Percentiles rank a stretch among this genome's conserved stretches.
phyloP scores from a whole-genome alignment of 2,329 filamentous ascomycete species.

The Fusarium citri region DNA sequence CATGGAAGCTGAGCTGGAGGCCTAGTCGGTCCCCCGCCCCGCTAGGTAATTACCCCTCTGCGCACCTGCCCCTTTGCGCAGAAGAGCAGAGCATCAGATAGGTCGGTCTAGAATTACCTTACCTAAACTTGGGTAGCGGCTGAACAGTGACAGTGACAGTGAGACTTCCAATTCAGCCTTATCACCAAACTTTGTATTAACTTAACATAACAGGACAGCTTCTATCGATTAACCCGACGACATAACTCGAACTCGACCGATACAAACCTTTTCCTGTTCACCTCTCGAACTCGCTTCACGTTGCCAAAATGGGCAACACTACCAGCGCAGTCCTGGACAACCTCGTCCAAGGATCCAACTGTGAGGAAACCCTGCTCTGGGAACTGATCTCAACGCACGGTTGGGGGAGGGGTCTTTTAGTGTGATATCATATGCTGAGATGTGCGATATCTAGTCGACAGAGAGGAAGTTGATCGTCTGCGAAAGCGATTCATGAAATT shows the following conservation, averaged over 20 bases:
- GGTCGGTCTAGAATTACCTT: constrained; percentile 37
- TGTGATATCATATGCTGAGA: constrained; percentile 31
- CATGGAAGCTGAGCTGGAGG: constrained; percentile 1
- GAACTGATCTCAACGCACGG: constrained; percentile 11
- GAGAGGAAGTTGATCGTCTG: constrained; percentile 94
- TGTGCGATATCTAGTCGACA: constrained; percentile 75
- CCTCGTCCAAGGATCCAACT: constrained; percentile 97
- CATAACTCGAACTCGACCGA: background rate
- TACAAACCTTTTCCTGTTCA: background rate
- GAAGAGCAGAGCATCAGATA: constrained; percentile 10
- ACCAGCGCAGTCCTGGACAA: constrained; percentile 86
- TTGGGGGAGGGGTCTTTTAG: constrained; percentile 9
- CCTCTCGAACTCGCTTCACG: constrained; percentile 3
- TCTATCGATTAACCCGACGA: background rate
- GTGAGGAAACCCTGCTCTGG: constrained; percentile 61
- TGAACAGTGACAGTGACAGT: constrained; percentile 28
- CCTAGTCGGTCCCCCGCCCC: constrained; percentile 17
- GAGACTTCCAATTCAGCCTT: constrained; percentile 44
- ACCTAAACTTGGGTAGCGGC: constrained; percentile 29
- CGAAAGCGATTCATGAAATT: constrained; percentile 99
- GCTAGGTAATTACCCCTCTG: constrained; percentile 44
- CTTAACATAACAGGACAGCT: constrained; percentile 16
- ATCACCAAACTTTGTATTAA: constrained; percentile 40
- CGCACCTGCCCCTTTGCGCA: constrained; percentile 37
- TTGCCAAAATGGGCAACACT: constrained; percentile 71